These are phyloP conservation scores for Vanrija sp. DNA, from an alignment of 1,284 basidiomycete species.

Conservation along the genomic window DNA sequence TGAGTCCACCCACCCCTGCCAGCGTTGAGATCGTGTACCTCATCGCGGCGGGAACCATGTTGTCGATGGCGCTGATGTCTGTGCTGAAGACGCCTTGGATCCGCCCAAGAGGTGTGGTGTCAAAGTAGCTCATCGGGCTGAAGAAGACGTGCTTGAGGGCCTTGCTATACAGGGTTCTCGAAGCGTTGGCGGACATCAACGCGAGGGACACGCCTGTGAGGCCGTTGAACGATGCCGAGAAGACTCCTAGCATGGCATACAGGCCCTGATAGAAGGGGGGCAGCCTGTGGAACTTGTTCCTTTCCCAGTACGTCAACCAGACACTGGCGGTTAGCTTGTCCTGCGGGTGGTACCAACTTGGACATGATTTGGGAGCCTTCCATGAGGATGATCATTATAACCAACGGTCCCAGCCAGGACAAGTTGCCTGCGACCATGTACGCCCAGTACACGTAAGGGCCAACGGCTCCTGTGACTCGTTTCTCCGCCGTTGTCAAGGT, in stretches of 20 bases:
- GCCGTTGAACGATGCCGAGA: slow-evolving; percentile 57
- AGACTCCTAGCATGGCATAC: slow-evolving; percentile 61
- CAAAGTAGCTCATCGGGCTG: slow-evolving; percentile 66
- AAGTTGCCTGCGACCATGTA: slow-evolving; percentile 16
- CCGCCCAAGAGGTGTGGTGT: slow-evolving; percentile 61
- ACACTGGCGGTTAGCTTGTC: slow-evolving; percentile 10
- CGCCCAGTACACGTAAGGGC: slow-evolving; percentile 21
- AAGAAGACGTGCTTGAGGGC: slow-evolving; percentile 59
- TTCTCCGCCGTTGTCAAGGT: slow-evolving; percentile 28
- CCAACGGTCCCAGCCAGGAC: slow-evolving; percentile 10
- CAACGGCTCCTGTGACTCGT: slow-evolving; percentile 28
- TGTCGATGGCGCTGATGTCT: slow-evolving; percentile 2
- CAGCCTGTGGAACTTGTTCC: slow-evolving; percentile 41
- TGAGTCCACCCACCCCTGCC: slow-evolving; percentile 1
- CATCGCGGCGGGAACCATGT: not conserved
- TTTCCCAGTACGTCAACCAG: slow-evolving; percentile 62
- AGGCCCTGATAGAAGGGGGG: slow-evolving; percentile 63
- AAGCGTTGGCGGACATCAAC: not conserved
- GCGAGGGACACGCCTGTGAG: slow-evolving; percentile 45
- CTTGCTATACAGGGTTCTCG: slow-evolving; percentile 13
- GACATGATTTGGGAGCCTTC: slow-evolving; percentile 11
- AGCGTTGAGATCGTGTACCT: not conserved
- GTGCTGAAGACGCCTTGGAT: slow-evolving; percentile 53
- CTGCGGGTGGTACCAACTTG: slow-evolving; percentile 13
- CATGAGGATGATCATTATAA: not conserved